Base-by-base conservation (phyloP, 257 asterid genomes). In the Misopates orontium region DNA sequence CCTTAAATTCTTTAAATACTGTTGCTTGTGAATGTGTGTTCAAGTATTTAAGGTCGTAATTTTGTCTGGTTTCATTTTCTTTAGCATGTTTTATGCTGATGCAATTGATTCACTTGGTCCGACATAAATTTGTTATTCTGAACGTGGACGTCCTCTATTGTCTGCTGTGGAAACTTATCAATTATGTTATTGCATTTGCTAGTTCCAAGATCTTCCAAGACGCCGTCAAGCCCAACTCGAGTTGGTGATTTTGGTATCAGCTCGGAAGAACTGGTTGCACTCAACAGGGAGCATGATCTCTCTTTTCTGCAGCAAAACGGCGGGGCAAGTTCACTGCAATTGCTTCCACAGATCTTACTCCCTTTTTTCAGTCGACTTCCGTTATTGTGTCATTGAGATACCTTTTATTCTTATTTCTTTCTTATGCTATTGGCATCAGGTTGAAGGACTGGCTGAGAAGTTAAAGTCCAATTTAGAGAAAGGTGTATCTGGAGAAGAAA, bases 401-500 rank as follows among this genome's bases (percentile, higher is more conserved):
- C 11, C 41, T 64, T 31, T 57, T 18, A 14, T 51, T 39, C 52
- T 56, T 40, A 65, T 68, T 56, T 44, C 25, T 63, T 41, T 50
- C n/a, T 19, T 54, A 51, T 28, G 42, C 32, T 54, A 21, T 69
- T 71, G 20, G 52, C 71, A 54, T 76, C 77, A 90, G 98, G 85
- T 83, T 47, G 74, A 70, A 68, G 96, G 94, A 51, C 62, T 93
- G 70, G 85, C 86, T 15, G 86, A 80, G 62, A 93, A 85, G 84
- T 67, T 93, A 42, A 82, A 77, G 55, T 75, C 95, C 18, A 72
- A 78, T 76, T 22, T 65, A 31, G 98, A 89, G 20, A 85, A 80
- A 65, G 98, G 98, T 40, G 77, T 82, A 69, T 62, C 77, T 68
- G 98, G 88, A 44, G 96, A 87, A 59, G 97, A 93, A 66, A 50